Evolutionary conservation across 1,139 yeast species (phyloP).

Genomic region (Pichia kudriavzevii): DNA sequence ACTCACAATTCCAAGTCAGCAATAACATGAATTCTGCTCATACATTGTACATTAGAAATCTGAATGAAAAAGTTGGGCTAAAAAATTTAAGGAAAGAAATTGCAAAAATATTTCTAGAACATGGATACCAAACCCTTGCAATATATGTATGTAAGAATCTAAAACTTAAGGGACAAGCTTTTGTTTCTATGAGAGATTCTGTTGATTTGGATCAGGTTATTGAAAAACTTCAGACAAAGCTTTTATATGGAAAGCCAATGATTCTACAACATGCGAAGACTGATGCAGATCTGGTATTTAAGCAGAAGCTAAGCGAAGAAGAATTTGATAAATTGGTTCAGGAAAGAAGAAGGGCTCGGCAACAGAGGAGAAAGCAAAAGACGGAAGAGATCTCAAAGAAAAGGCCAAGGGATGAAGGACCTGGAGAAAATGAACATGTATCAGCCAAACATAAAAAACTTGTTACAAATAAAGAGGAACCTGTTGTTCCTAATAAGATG

Average conservation of each 20-base stretch:
- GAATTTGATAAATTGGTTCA: constrained; percentile 26
- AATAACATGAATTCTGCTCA: no score
- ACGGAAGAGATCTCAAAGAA: constrained; percentile 13
- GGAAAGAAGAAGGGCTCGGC: background rate
- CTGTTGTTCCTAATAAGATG: constrained; percentile 49
- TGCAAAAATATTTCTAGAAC: constrained; percentile 31
- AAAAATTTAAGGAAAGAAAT: constrained; percentile 44
- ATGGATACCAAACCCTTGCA: constrained; percentile 45
- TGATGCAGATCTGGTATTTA: constrained; percentile 41
- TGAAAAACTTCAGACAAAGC: constrained; percentile 35
- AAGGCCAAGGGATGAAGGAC: constrained; percentile 10
- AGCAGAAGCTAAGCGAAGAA: constrained; percentile 8
- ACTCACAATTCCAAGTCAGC: no score
- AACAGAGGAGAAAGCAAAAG: constrained; percentile 12
- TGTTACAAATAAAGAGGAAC: constrained; percentile 1
- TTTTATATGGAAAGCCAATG: constrained; percentile 50
- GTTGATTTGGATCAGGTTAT: constrained; percentile 35
- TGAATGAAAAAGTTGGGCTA: constrained; percentile 61
- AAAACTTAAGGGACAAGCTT: constrained; percentile 78
- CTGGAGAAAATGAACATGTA: constrained; percentile 4
- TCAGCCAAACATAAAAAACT: background rate
- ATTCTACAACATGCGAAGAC: constrained; percentile 35
- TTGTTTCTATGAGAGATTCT: constrained; percentile 50
- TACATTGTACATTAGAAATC: constrained; percentile 56
- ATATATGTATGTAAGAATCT: constrained; percentile 57